Conservation (phyloP, 2,329 filamentous ascomycete species). For the Chrysosporium queenslandicum region DNA sequence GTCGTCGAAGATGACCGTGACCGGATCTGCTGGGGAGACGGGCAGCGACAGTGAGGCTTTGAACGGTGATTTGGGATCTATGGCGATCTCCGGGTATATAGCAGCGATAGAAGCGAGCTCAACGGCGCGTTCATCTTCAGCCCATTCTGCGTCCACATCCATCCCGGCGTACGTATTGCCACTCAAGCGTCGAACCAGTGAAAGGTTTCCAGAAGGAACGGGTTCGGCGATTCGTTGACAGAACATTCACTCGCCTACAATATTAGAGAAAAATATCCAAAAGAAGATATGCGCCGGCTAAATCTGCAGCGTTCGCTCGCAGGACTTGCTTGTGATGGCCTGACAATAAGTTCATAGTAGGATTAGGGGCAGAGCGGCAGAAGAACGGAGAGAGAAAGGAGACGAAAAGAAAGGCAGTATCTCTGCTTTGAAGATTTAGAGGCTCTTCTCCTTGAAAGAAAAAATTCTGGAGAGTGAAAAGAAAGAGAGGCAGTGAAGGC, state of each 20-base stretch:
- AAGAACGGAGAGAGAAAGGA: not conserved
- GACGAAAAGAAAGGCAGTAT: not conserved
- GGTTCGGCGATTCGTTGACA: too few relatives aligned
- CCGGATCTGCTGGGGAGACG: slow-evolving; percentile 45
- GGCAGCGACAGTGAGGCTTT: slow-evolving; percentile 46
- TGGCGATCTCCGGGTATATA: slow-evolving; percentile 52
- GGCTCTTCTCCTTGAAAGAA: too few relatives aligned
- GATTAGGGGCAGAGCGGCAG: not conserved
- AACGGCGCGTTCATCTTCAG: slow-evolving; percentile 47
- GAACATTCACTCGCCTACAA: not conserved
- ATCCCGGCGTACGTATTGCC: not conserved
- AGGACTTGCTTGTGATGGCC: not conserved
- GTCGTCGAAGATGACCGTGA: slow-evolving; percentile 38
- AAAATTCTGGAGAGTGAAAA: not conserved
- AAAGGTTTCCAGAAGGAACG: too few relatives aligned
- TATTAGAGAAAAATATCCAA: slow-evolving; percentile 3
- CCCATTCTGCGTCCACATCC: slow-evolving; percentile 5
- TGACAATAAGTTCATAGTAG: slow-evolving; percentile 9
- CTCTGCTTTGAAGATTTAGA: not conserved
- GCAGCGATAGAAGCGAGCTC: slow-evolving; percentile 51
- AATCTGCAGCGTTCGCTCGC: slow-evolving; percentile 4
- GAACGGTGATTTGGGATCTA: slow-evolving; percentile 40
- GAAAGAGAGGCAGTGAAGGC: too few relatives aligned
- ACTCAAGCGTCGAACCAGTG: not conserved
- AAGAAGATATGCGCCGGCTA: not conserved